These are phyloP conservation scores for Kalanchoe fedtschenkoi DNA, from an alignment of 164 flowering plant genomes.

Conservation along the genomic window DNA sequence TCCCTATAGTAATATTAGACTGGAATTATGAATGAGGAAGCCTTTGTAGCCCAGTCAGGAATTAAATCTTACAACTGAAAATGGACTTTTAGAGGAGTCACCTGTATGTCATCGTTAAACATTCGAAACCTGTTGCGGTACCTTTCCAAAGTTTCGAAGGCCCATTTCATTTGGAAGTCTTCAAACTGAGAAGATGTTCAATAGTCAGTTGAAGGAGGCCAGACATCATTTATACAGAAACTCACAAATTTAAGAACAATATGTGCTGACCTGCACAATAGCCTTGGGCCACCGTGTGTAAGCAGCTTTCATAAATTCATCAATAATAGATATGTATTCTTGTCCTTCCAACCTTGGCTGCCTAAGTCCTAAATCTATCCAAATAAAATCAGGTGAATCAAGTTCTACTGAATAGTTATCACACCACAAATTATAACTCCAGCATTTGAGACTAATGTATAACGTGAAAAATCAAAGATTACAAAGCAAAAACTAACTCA, in stretches of 20 bases:
- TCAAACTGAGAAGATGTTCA: slow-evolving; percentile 54
- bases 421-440: no score
- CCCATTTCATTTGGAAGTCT: slow-evolving; percentile 99
- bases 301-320: slow-evolving; percentile 98
- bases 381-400: not conserved
- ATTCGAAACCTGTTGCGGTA: slow-evolving; percentile 83
- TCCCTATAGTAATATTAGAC: slow-evolving; percentile 38
- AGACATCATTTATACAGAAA: not conserved
- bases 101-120: slow-evolving; percentile 99
- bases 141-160: slow-evolving; percentile 86
- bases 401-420: not conserved
- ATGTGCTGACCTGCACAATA: slow-evolving; percentile 63
- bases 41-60: not conserved
- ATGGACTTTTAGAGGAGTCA: slow-evolving; percentile 13
- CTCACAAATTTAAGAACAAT: not conserved
- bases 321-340: slow-evolving; percentile 75
- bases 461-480: not conserved
- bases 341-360: slow-evolving; percentile 94
- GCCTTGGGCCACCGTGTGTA: slow-evolving; percentile 93
- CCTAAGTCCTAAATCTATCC: slow-evolving; percentile 85
- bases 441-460: not conserved
- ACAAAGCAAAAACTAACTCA: slow-evolving; percentile 27
- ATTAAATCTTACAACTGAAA: no score
- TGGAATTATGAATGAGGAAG: not conserved
- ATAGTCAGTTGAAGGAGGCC: slow-evolving; percentile 2